phyloP scores from a whole-genome alignment of 495 filamentous ascomycete genomes.

The Cudoniella acicularis region DNA sequence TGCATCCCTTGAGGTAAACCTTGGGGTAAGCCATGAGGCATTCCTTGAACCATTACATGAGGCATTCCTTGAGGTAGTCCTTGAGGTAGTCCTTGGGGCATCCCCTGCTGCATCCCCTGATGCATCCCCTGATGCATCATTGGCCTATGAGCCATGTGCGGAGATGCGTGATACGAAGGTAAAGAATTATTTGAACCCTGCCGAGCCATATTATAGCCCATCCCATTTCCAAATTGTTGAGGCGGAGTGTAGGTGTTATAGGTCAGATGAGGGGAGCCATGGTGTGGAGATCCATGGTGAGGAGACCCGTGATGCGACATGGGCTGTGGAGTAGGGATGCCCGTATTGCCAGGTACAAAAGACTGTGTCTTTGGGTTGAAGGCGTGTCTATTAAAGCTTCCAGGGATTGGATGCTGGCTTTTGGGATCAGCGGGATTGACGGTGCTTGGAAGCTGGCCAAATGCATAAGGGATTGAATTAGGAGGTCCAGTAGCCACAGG shows the following conservation, averaged over 20 bases:
- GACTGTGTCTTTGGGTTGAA: constrained; percentile 93
- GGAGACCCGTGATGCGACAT: constrained; percentile 35
- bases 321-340: constrained; percentile 37
- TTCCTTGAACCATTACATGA: constrained; percentile 10
- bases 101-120: constrained; percentile 9
- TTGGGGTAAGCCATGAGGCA: constrained; percentile 7
- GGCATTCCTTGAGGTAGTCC: constrained; percentile 6
- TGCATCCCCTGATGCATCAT: constrained; percentile 27
- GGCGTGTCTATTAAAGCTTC: constrained; percentile 74
- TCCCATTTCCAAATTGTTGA: constrained; percentile 33
- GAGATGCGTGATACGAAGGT: constrained; percentile 34
- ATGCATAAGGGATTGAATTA: constrained; percentile 58
- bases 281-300: constrained; percentile 30
- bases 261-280: constrained; percentile 25
- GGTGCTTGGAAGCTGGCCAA: constrained; percentile 71
- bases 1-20: constrained; percentile 11
- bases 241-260: constrained; percentile 30
- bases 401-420: constrained; percentile 72
- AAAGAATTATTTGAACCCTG: constrained; percentile 52
- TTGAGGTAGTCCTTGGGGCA: constrained; percentile 16
- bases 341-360: constrained; percentile 66
- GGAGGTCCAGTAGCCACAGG: constrained; percentile 17
- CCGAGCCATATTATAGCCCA: constrained; percentile 48
- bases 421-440: constrained; percentile 61
- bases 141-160: constrained; percentile 25